Evolutionary conservation across 495 filamentous ascomycete species (phyloP).

Genomic region (Pseudoneurospora amorphoporcata): DNA sequence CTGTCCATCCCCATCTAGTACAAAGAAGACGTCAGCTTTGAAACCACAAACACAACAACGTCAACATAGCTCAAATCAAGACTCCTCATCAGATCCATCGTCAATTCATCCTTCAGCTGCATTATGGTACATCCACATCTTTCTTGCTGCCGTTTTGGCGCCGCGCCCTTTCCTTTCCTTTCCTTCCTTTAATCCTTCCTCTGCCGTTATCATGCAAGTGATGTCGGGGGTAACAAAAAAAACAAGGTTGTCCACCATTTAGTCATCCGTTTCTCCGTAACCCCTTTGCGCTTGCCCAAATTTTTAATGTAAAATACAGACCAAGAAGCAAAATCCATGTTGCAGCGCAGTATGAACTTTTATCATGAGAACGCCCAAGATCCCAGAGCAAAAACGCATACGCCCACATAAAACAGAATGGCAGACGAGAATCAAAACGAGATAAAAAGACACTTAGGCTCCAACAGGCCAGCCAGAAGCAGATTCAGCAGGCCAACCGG

Average conservation of each 20-base stretch:
- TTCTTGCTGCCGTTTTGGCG: neutral
- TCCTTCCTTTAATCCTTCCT: neutral
- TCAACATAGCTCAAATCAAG: neutral
- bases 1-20: neutral
- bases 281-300: neutral
- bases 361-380: constrained; percentile 13
- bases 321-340: constrained; percentile 6
- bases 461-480: neutral
- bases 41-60: neutral
- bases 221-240: neutral
- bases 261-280: neutral
- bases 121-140: neutral
- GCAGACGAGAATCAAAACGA: constrained; percentile 10
- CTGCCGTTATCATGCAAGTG: neutral
- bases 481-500: no score
- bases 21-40: neutral
- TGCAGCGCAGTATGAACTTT: constrained; percentile 10
- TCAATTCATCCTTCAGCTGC: neutral
- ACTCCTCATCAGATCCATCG: neutral
- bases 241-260: neutral
- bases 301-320: constrained; percentile 10
- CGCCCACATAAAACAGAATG: constrained; percentile 12
- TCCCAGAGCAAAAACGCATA: constrained; percentile 8
- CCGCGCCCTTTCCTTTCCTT: neutral
- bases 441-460: constrained; percentile 3